These are phyloP conservation scores for Mortierella alpina DNA, from an alignment of 192 early-diverging fungal species.

Conservation along the genomic window DNA sequence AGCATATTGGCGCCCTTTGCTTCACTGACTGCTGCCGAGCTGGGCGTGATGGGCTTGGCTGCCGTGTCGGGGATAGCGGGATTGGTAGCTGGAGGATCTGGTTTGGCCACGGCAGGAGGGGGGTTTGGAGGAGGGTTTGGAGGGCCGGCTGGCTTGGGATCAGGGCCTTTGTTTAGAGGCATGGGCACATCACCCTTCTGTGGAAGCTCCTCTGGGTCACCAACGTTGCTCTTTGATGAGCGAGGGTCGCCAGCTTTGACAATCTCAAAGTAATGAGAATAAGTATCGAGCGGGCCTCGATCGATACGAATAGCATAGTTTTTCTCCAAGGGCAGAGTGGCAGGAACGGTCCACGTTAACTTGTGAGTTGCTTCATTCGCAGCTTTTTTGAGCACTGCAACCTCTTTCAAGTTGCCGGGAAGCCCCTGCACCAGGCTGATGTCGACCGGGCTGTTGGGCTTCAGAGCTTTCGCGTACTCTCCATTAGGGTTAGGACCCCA, in stretches of 20 bases:
- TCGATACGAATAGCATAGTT: slow-evolving; percentile 43
- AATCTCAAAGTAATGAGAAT: slow-evolving; percentile 53
- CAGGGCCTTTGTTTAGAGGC: slow-evolving; percentile 8
- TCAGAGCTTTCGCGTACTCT: slow-evolving; percentile 17
- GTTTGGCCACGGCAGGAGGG: not conserved
- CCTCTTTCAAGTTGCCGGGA: slow-evolving; percentile 4
- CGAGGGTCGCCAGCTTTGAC: slow-evolving; percentile 35
- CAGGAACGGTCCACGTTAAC: slow-evolving; percentile 34
- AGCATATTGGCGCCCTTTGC: slow-evolving; percentile 26
- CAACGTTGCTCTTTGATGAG: slow-evolving; percentile 38
- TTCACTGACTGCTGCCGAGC: not conserved
- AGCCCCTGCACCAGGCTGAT: slow-evolving; percentile 37
- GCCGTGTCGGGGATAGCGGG: not conserved
- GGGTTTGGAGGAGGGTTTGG: slow-evolving; percentile 28
- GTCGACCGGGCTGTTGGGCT: slow-evolving; percentile 22
- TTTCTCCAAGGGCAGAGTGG: slow-evolving; percentile 7
- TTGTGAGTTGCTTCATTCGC: slow-evolving; percentile 14
- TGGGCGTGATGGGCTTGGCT: not conserved
- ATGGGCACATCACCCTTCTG: slow-evolving; percentile 23
- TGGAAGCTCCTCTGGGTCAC: slow-evolving; percentile 42
- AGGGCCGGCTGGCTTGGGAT: slow-evolving; percentile 14
- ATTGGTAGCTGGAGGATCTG: not conserved
- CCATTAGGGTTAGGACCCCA: slow-evolving; percentile 48
- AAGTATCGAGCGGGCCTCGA: slow-evolving; percentile 21
- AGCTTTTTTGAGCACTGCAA: slow-evolving; percentile 6